A percentile compares a stretch with the other conserved stretches of the same genome.
phyloP scores from a whole-genome alignment of 225 moss, liverwort and hornwort species.

The Takakia lepidozioides region DNA sequence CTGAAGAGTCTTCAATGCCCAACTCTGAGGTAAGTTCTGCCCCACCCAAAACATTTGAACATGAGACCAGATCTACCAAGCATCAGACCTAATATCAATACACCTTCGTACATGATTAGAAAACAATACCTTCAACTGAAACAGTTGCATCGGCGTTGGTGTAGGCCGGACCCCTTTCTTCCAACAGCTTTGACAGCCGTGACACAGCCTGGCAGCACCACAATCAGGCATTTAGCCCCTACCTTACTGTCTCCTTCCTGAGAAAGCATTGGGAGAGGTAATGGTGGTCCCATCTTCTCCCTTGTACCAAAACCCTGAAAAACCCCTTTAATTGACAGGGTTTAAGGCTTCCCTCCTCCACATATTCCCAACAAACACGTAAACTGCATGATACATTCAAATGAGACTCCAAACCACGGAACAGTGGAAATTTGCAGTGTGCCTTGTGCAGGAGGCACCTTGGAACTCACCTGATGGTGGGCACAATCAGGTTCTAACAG shows the following conservation, averaged over 20 bases:
- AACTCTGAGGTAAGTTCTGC: conserved; percentile 14
- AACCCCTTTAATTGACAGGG: too few relatives aligned
- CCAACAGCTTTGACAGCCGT: conserved; percentile 41
- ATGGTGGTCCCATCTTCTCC: too few relatives aligned
- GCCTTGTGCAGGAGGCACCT: background rate
- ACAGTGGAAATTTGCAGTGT: background rate
- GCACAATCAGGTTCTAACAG: conserved; percentile 40
- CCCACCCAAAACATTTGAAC: background rate
- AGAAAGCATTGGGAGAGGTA: too few relatives aligned
- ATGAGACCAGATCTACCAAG: too few relatives aligned
- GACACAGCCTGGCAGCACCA: conserved; percentile 22
- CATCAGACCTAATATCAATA: too few relatives aligned
- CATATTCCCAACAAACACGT: too few relatives aligned
- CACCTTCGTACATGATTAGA: too few relatives aligned
- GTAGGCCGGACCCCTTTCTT: conserved; percentile 45
- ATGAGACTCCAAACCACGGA: background rate
- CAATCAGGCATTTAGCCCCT: background rate
- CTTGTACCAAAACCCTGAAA: too few relatives aligned
- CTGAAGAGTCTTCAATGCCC: conserved; percentile 8
- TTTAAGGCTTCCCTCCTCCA: too few relatives aligned
- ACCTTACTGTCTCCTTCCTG: too few relatives aligned
- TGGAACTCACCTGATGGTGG: conserved; percentile 34
- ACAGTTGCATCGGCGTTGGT: conserved; percentile 54
- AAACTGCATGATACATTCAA: too few relatives aligned
- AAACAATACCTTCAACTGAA: conserved; percentile 49